Base-by-base conservation (phyloP, 768 basidiomycete genomes). In the Lactarius pseudohatsudake region DNA sequence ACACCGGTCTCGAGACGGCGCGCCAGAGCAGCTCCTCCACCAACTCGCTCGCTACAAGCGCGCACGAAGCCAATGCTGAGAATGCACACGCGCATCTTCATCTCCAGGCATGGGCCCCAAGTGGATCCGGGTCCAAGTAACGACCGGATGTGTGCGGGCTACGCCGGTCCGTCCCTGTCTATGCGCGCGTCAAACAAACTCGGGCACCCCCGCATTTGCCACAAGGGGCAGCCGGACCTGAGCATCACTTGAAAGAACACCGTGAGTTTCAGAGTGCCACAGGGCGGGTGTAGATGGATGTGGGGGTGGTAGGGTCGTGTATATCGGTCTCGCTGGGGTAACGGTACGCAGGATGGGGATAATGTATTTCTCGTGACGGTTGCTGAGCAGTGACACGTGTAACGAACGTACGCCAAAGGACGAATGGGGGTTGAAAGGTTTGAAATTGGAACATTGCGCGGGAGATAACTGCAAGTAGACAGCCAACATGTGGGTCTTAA, bases 311-410 rank as follows among this genome's bases (percentile, higher is more conserved):
- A 57, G 36, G 15, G 56, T 36, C 32, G 34, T 50, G 36, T 8
- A 54, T n/a, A 55, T 20, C 58, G 20, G 9, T 72, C 64, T 64
- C 65, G 58, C 53, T 72, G 60, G 45, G 59, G 78, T 10, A 81
- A 67, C 4, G 88, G 88, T 13, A 77, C 72, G 64, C 77, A 77
- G 10, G 26, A 91, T 72, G 54, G 86, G 81, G 18, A 89, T 79
- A 3, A 77, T 82, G 76, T 90, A 91, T 73, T 79, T 87, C 0
- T 89, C 88, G 28, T 81, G 79, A 4, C 88, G 81, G 70, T 89
- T 1, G 9, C 0, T 34, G 26, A 28, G 26, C 26, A 2, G 26
- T 56, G 91, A 89, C 70, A 36, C 34, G 36, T 91, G 88, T 28
- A 28, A 28, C 26, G 73, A 91, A 91, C 67, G 83, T 80, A 30